Conservation (phyloP, 345 rosid genomes). For the Pugionium cornutum region DNA sequence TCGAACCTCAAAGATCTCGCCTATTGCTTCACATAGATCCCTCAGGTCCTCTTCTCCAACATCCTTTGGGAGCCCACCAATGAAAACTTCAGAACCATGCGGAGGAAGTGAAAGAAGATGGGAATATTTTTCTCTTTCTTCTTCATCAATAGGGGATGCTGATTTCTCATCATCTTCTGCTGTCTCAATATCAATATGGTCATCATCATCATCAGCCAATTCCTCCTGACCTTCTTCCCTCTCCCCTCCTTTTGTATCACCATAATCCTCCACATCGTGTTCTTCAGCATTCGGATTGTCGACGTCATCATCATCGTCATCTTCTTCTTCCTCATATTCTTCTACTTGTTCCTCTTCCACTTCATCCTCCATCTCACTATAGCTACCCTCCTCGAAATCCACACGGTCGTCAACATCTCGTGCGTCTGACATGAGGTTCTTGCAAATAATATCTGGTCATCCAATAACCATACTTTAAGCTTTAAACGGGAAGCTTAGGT, state of each 20-base stretch:
- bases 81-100: constrained; percentile 95
- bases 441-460: constrained; percentile 48
- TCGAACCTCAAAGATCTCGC: constrained; percentile 82
- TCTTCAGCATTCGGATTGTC: constrained; percentile 55
- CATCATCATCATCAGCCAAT: constrained; percentile 52
- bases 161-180: constrained; percentile 62
- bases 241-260: constrained; percentile 49
- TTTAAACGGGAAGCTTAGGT: constrained; percentile 41
- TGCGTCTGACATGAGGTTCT: constrained; percentile 67
- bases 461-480: constrained; percentile 49
- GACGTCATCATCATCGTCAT: constrained; percentile 62
- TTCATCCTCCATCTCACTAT: constrained; percentile 94
- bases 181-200: constrained; percentile 43
- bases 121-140: constrained; percentile 68
- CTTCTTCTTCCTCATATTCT: constrained; percentile 60
- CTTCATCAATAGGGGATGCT: constrained; percentile 54
- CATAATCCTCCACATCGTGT: constrained; percentile 54
- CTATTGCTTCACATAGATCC: constrained; percentile 83
- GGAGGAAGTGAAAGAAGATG: constrained; percentile 94
- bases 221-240: constrained; percentile 54
- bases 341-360: constrained; percentile 76
- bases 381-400: constrained; percentile 90
- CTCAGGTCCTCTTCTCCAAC: constrained; percentile 76
- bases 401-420: constrained; percentile 89
- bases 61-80: constrained; percentile 96